Conservation (phyloP, 768 basidiomycete species). For the Xanthoconium purpureum region DNA sequence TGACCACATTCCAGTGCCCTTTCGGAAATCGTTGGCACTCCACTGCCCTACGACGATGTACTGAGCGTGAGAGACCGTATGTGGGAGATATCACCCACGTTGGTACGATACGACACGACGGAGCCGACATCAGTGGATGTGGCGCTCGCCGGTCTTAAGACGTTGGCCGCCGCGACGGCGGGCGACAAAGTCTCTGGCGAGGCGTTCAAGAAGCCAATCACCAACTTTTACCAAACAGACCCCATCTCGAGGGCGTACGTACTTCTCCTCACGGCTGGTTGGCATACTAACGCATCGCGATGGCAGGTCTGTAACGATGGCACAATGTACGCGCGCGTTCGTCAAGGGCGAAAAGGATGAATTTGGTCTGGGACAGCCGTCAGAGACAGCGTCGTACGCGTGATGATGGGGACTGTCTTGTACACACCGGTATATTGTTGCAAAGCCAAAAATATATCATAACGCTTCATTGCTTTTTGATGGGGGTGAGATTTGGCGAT, state of each 20-base stretch:
- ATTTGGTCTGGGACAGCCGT: not conserved
- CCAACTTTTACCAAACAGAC: conserved; percentile 96
- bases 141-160: conserved; percentile 64
- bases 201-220: conserved; percentile 75
- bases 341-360: conserved; percentile 55
- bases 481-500: no score
- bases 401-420: not conserved
- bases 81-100: conserved; percentile 93
- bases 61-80: conserved; percentile 82
- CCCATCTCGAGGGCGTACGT: conserved; percentile 90
- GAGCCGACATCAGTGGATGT: conserved; percentile 77
- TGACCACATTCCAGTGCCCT: conserved; percentile 56
- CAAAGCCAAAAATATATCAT: conserved; percentile 10
- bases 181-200: conserved; percentile 54
- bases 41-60: conserved; percentile 88
- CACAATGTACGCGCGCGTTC: conserved; percentile 86
- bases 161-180: conserved; percentile 49
- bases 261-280: not conserved
- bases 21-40: conserved; percentile 77
- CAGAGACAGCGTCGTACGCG: conserved; percentile 13
- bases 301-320: conserved; percentile 88
- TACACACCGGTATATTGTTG: conserved; percentile 1
- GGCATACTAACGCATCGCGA: not conserved
- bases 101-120: conserved; percentile 79
- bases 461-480: not conserved